phyloP scores from a whole-genome alignment of 75 land plant genomes.

The Larix kaempferi region DNA sequence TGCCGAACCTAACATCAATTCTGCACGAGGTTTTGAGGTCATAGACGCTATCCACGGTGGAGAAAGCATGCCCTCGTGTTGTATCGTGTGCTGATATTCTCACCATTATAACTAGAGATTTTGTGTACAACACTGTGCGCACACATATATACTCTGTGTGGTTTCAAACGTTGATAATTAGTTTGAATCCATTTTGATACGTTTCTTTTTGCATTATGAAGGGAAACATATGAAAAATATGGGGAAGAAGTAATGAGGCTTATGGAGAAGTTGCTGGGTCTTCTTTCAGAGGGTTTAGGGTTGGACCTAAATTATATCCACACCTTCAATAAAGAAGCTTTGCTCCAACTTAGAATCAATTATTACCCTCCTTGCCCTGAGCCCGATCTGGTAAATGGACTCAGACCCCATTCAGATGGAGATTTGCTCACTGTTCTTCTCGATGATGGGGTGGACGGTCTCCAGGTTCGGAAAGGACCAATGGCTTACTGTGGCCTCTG shows the following conservation, averaged over 20 bases:
- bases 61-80: slow-evolving; percentile 6
- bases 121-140: not conserved
- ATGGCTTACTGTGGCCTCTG: slow-evolving; percentile 29
- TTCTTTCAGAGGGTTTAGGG: slow-evolving; percentile 2
- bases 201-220: not conserved
- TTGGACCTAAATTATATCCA: not conserved
- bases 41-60: slow-evolving; percentile 23
- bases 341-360: not conserved
- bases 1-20: slow-evolving; percentile 16
- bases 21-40: slow-evolving; percentile 24
- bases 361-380: slow-evolving; percentile 60
- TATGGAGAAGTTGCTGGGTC: not conserved
- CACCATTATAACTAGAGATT: slow-evolving; percentile 23
- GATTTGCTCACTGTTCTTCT: slow-evolving; percentile 40
- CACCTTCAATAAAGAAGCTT: not conserved
- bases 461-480: slow-evolving; percentile 34
- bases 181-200: not conserved
- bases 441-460: slow-evolving; percentile 47
- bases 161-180: not conserved
- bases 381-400: slow-evolving; percentile 37
- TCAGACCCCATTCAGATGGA: slow-evolving; percentile 46
- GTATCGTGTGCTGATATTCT: slow-evolving; percentile 37
- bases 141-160: not conserved
- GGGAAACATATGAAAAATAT: slow-evolving; percentile 6
- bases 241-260: not conserved